Evolutionary conservation across 768 basidiomycete species (phyloP).

Genomic region (Pholiota microspora): DNA sequence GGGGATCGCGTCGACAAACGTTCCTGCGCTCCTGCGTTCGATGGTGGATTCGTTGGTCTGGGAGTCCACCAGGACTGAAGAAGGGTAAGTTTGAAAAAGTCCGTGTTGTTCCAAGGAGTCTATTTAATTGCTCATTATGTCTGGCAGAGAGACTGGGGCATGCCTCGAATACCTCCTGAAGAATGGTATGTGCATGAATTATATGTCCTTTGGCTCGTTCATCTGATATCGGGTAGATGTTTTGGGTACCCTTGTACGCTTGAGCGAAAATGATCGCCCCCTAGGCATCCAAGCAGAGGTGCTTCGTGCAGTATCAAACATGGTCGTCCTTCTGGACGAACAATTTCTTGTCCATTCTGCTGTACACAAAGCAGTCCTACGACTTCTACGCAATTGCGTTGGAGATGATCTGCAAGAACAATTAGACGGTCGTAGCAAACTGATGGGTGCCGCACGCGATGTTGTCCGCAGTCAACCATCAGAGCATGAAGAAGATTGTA

Average conservation of each 20-base stretch:
- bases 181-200: conserved; percentile 54
- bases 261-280: conserved; percentile 83
- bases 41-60: conserved; percentile 86
- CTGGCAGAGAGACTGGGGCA: conserved; percentile 72
- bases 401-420: conserved; percentile 93
- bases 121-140: no score
- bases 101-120: no score
- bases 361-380: conserved; percentile 84
- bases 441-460: conserved; percentile 84
- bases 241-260: conserved; percentile 77
- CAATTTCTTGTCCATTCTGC: conserved; percentile 91
- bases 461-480: conserved; percentile 69
- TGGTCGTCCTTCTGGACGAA: conserved; percentile 90
- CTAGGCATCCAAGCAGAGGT: conserved; percentile 92
- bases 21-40: conserved; percentile 69
- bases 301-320: conserved; percentile 81
- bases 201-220: neutral
- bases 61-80: conserved; percentile 83
- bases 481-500: conserved; percentile 87
- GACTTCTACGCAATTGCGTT: conserved; percentile 81
- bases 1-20: conserved; percentile 80
- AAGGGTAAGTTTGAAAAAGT: conserved; percentile 60
- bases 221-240: conserved; percentile 52
- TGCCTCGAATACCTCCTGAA: conserved; percentile 92
- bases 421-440: conserved; percentile 69